A percentile compares a stretch with the other conserved stretches of the same genome.
These are phyloP conservation scores for Mycena galopus DNA, from an alignment of 768 basidiomycete genomes.

Conservation along the genomic window DNA sequence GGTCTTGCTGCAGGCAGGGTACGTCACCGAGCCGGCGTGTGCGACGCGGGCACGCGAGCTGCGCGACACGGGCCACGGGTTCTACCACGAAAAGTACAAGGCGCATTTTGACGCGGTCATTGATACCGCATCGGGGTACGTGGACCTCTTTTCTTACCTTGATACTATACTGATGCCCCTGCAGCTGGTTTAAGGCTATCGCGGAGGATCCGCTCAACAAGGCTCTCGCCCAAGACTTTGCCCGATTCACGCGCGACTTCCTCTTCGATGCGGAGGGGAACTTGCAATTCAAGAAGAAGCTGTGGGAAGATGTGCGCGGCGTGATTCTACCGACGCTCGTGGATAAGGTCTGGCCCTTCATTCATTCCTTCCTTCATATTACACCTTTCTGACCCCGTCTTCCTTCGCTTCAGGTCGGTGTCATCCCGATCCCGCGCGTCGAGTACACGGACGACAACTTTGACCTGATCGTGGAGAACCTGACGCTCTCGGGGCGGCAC, in stretches of 20 bases:
- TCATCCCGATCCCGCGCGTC: constrained; percentile 91
- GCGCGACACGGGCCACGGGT: constrained; percentile 77
- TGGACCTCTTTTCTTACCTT: too few relatives aligned
- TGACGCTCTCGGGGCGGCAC: constrained; percentile 89
- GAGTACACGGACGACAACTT: constrained; percentile 91
- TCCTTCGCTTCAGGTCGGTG: constrained; percentile 73
- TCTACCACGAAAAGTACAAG: constrained; percentile 78
- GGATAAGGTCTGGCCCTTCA: constrained; percentile 73
- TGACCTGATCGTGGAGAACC: constrained; percentile 94
- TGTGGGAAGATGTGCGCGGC: constrained; percentile 90
- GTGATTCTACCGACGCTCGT: constrained; percentile 87
- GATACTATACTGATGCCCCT: neutral
- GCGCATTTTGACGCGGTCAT: constrained; percentile 87
- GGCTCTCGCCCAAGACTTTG: constrained; percentile 87
- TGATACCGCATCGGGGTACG: constrained; percentile 58
- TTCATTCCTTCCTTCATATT: neutral
- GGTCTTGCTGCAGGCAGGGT: constrained; percentile 85
- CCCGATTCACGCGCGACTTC: constrained; percentile 84
- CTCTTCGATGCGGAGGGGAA: constrained; percentile 86
- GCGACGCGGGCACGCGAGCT: constrained; percentile 73
- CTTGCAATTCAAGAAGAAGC: constrained; percentile 87
- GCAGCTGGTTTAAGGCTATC: constrained; percentile 88
- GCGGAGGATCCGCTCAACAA: constrained; percentile 87
- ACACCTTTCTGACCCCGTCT: neutral
- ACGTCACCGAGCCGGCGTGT: constrained; percentile 84